Evolutionary conservation across 495 filamentous ascomycete species (phyloP), one percentile per base, ranked within the genome.

Genomic region (Xylaria venustula): DNA sequence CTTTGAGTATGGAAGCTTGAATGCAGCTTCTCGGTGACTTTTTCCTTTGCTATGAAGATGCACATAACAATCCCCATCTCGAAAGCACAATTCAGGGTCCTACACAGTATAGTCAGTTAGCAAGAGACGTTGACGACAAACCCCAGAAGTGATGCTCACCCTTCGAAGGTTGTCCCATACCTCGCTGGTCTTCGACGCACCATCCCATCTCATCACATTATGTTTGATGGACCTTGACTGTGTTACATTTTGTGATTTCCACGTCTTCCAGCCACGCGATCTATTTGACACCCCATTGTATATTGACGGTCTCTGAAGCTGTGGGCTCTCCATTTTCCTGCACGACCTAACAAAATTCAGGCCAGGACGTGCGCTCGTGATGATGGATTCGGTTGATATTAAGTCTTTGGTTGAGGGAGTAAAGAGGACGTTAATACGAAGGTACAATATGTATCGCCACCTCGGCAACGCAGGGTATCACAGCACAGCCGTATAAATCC

Each of bases 21-120:
- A 83, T 15, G 87, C 80, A 30, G 87, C 82, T 0, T 85, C 83
- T 65, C 85, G 72, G 56, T 75, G 77, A 7, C 86, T 88, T 44
- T 83, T 81, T 4, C 86, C 85, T 58, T 74, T 73, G 6, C 70
- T 79, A 55, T 89, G 85, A 5, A 90, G 75, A 69, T 88, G 76
- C 1, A 90, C 77, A 1, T 82, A 71, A 62, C 87, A 90, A 67
- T 89, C 82, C 11, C 84, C 87, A 56, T 83, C 71, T 0, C 77
- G 73, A 69, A 76, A 78, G 85, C 85, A 90, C 14, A 90, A 76
- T 56, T 89, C 86, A 14, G 81, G 73, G 67, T 90, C 87, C 80
- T 83, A 45, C 7, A 28, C 22, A 1, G 19, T 32, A 30, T 14
- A 7, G 5, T 55, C 17, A 55, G 40, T 12, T 5, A 34, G 40